Conservation (phyloP, 2,329 filamentous ascomycete genomes). For the Colletotrichum tamarilloi region DNA sequence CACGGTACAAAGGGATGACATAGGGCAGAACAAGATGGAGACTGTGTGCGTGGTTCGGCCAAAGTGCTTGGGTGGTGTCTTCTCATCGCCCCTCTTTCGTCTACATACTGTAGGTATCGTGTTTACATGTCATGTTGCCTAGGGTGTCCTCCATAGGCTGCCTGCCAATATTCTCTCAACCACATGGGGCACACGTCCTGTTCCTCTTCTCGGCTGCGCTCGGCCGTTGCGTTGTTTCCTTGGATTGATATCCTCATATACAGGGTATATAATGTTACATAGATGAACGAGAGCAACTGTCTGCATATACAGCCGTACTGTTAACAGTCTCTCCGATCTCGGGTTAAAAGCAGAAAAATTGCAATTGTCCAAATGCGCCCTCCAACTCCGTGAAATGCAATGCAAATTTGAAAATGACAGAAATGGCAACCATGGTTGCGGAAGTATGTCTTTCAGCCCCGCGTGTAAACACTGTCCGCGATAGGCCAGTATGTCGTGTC, state of each 20-base stretch:
- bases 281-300: constrained; percentile 2
- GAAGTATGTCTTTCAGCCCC: constrained; percentile 13
- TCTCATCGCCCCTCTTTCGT: not conserved
- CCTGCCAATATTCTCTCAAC: not conserved
- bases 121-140: constrained; percentile 6
- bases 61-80: not conserved
- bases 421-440: constrained; percentile 7
- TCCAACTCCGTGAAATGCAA: constrained; percentile 29
- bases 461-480: constrained; percentile 50
- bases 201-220: not conserved
- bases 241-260: constrained; percentile 27
- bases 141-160: constrained; percentile 1
- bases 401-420: not conserved
- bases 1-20: constrained; percentile 2
- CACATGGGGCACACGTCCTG: too few relatives aligned
- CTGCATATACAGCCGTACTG: not conserved
- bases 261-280: constrained; percentile 35
- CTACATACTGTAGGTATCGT: not conserved
- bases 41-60: too few relatives aligned
- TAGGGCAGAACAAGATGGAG: not conserved
- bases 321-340: not conserved
- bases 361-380: not conserved
- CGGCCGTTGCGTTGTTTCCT: constrained; percentile 3
- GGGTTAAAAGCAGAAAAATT: not conserved
- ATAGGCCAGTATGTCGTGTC: constrained; percentile 48